Percentiles rank a stretch among this genome's conserved stretches.
phyloP scores from a whole-genome alignment of 257 asterid species.

The Solanum ossicruentum region DNA sequence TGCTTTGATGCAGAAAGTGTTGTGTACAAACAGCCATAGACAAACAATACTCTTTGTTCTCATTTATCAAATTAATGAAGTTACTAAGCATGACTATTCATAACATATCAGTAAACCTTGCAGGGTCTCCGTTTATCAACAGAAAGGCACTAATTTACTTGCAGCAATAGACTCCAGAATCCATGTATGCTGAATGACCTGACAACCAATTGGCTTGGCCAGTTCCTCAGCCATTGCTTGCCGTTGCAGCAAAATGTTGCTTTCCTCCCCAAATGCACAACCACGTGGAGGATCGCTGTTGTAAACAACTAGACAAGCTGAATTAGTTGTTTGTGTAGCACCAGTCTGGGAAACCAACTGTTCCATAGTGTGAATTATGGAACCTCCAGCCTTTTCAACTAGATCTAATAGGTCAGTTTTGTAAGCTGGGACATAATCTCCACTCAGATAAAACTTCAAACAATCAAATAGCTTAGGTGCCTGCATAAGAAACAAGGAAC shows the following conservation, averaged over 20 bases:
- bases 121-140: not conserved
- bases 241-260: conserved; percentile 16
- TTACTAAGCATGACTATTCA: not conserved
- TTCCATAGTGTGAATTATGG: conserved; percentile 26
- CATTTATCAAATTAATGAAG: not conserved
- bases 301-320: conserved; percentile 34
- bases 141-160: conserved; percentile 24
- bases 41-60: not conserved
- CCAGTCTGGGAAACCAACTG: conserved; percentile 6
- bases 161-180: conserved; percentile 84
- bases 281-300: conserved; percentile 28
- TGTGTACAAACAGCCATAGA: not conserved
- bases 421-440: conserved; percentile 53
- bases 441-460: conserved; percentile 41
- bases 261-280: conserved; percentile 19
- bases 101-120: not conserved
- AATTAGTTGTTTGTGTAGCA: not conserved
- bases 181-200: conserved; percentile 67
- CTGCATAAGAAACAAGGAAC: conserved; percentile 19
- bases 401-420: conserved; percentile 45
- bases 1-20: not conserved
- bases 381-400: conserved; percentile 64
- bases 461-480: conserved; percentile 62
- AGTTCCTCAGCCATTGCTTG: conserved; percentile 29
- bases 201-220: conserved; percentile 22